These are phyloP conservation scores for Zanthoxylum bungeanum DNA, from an alignment of 345 rosid species.

Conservation along the genomic window DNA sequence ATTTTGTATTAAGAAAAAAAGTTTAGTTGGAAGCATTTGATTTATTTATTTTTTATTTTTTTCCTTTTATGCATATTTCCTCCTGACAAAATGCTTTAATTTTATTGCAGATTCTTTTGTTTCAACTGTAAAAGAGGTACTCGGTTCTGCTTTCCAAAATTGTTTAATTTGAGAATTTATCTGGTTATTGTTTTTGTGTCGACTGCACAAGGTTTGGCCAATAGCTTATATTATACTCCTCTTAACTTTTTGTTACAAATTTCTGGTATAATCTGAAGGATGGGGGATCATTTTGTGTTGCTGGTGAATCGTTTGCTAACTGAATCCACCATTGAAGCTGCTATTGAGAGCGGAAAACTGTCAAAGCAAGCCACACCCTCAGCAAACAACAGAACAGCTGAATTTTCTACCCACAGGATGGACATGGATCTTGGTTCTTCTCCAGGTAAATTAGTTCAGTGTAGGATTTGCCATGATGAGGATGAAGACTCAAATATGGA, in stretches of 20 bases:
- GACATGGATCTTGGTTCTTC: constrained; percentile 33
- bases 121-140: constrained; percentile 1
- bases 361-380: constrained; percentile 15
- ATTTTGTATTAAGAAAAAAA: too few relatives aligned
- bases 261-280: constrained; percentile 30
- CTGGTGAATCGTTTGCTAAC: constrained; percentile 53
- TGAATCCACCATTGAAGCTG: constrained; percentile 45
- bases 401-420: constrained; percentile 27
- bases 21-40: too few relatives aligned
- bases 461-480: constrained; percentile 94
- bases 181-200: too few relatives aligned
- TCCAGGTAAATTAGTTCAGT: constrained; percentile 43
- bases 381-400: constrained; percentile 19
- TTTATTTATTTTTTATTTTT: too few relatives aligned
- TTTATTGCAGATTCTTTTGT: constrained; percentile 18
- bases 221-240: background rate
- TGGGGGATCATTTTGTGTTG: constrained; percentile 80
- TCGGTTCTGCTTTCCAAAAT: background rate
- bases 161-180: background rate
- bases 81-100: background rate
- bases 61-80: background rate
- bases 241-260: background rate
- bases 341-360: constrained; percentile 23
- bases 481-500: constrained; percentile 74
- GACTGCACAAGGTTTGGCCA: background rate